Evolutionary conservation across 2,329 filamentous ascomycete genomes (phyloP).

Genomic region (Diplodia seriata): DNA sequence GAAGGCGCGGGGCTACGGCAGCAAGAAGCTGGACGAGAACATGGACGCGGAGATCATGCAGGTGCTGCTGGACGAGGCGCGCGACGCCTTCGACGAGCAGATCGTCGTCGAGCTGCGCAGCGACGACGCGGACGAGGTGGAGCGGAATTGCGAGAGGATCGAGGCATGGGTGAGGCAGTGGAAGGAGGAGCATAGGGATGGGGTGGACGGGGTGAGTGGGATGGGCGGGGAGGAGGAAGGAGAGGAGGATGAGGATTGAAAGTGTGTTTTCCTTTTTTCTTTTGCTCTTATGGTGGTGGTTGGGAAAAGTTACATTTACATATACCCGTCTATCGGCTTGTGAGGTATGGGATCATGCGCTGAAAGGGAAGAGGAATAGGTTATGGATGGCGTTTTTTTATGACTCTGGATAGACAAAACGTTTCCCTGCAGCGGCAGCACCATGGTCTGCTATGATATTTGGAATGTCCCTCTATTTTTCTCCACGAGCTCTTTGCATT

Average conservation of each 20-base stretch:
- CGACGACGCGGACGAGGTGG: conserved; percentile 82
- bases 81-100: conserved; percentile 83
- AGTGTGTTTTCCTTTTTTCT: conserved; percentile 38
- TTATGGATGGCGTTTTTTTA: conserved; percentile 31
- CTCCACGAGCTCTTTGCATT: background rate
- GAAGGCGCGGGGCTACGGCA: conserved; percentile 76
- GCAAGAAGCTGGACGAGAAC: conserved; percentile 92
- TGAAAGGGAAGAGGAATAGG: conserved; percentile 34
- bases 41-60: conserved; percentile 98
- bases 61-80: conserved; percentile 87
- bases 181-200: conserved; percentile 68
- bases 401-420: background rate
- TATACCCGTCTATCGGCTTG: conserved; percentile 26
- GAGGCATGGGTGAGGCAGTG: conserved; percentile 82
- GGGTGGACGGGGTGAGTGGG: conserved; percentile 24
- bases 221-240: conserved; percentile 39
- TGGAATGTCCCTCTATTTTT: background rate
- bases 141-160: conserved; percentile 84
- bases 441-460: background rate
- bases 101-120: conserved; percentile 90
- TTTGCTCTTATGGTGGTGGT: conserved; percentile 29
- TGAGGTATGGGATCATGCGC: background rate
- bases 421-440: background rate
- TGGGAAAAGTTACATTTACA: conserved; percentile 13
- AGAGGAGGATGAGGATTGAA: conserved; percentile 41